A percentile compares a stretch with the other conserved stretches of the same genome.
Conservation (phyloP, 352 stramenopile genomes). For the Phytophthora crassamura region DNA sequence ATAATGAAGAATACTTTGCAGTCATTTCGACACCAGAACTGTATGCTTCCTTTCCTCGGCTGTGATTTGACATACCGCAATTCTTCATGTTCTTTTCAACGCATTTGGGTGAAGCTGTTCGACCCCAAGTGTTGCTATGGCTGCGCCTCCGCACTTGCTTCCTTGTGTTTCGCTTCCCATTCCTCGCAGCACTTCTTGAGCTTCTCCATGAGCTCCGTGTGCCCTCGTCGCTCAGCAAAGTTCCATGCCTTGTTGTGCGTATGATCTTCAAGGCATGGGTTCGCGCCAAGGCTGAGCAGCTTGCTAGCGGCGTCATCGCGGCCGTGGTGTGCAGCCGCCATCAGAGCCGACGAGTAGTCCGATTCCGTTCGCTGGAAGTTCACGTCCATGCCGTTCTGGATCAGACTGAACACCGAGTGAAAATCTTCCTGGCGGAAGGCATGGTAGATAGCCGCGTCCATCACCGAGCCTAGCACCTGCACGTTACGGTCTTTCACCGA, state of each 20-base stretch:
- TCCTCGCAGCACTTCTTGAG: slow-evolving; percentile 76
- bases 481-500: slow-evolving; percentile 79
- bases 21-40: slow-evolving; percentile 6
- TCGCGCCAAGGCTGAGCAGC: slow-evolving; percentile 68
- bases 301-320: slow-evolving; percentile 75
- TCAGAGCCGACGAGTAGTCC: slow-evolving; percentile 74
- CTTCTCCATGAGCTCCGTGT: slow-evolving; percentile 69
- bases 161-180: slow-evolving; percentile 50
- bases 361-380: slow-evolving; percentile 87
- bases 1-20: slow-evolving; percentile 21
- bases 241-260: slow-evolving; percentile 64
- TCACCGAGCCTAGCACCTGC: slow-evolving; percentile 81
- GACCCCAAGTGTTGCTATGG: slow-evolving; percentile 6
- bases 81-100: background rate
- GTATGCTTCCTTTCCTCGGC: slow-evolving; percentile 9
- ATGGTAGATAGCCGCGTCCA: slow-evolving; percentile 86
- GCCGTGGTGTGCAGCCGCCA: slow-evolving; percentile 83
- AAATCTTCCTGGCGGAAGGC: slow-evolving; percentile 83
- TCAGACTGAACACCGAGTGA: slow-evolving; percentile 80
- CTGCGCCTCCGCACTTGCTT: slow-evolving; percentile 20
- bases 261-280: slow-evolving; percentile 64
- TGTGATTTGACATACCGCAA: slow-evolving; percentile 9
- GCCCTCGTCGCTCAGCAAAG: slow-evolving; percentile 74
- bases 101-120: background rate
- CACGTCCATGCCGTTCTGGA: slow-evolving; percentile 86